A percentile compares a stretch with the other conserved stretches of the same genome.
phyloP scores from a whole-genome alignment of 2,329 filamentous ascomycete species.

The Pseudogymnoascus sp. region DNA sequence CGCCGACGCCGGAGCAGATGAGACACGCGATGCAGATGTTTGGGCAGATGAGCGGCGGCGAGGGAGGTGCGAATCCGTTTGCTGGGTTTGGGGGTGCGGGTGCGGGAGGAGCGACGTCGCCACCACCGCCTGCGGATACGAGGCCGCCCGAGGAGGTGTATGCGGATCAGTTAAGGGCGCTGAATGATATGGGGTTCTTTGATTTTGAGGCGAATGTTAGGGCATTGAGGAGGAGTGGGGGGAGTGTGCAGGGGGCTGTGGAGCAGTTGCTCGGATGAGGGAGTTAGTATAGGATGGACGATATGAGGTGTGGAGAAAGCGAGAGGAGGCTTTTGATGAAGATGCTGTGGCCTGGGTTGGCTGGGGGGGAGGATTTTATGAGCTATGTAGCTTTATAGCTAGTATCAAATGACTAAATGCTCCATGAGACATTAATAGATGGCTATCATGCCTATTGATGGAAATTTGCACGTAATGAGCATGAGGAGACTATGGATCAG shows the following conservation, averaged over 20 bases:
- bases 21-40: slow-evolving; percentile 43
- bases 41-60: slow-evolving; percentile 21
- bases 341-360: background rate
- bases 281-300: background rate
- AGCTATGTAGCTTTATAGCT: background rate
- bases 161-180: slow-evolving; percentile 76
- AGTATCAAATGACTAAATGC: background rate
- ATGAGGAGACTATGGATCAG: background rate
- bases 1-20: slow-evolving; percentile 46
- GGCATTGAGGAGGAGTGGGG: slow-evolving; percentile 78
- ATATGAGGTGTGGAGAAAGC: background rate
- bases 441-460: background rate
- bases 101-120: slow-evolving; percentile 25
- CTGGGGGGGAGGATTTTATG: background rate
- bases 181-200: slow-evolving; percentile 99
- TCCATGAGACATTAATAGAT: background rate
- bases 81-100: slow-evolving; percentile 34
- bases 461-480: background rate
- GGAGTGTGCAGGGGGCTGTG: slow-evolving; percentile 86
- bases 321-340: background rate
- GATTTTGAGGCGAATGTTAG: slow-evolving; percentile 92
- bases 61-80: slow-evolving; percentile 28
- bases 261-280: slow-evolving; percentile 52
- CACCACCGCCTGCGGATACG: slow-evolving; percentile 61
- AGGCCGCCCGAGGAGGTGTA: slow-evolving; percentile 91